Evolutionary conservation across 352 stramenopile genomes (phyloP).

Genomic region (Globisporangium yorkense): DNA sequence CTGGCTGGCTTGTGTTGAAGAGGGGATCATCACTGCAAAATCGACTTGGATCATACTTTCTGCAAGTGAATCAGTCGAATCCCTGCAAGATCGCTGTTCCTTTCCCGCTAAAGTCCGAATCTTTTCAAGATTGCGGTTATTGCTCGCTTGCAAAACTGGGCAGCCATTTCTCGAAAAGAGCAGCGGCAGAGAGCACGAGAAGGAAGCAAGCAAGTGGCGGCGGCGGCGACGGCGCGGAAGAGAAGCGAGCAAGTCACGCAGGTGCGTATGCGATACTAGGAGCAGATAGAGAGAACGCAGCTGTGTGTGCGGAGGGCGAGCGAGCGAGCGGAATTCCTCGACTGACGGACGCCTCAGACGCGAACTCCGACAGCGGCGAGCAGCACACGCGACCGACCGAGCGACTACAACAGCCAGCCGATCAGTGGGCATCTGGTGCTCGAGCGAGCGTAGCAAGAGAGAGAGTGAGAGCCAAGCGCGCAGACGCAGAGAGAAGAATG

Average conservation of each 20-base stretch:
- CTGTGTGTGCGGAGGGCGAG: not conserved
- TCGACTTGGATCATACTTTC: not conserved
- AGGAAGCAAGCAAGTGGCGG: not conserved
- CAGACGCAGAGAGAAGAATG: slow-evolving; percentile 3
- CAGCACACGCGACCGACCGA: not conserved
- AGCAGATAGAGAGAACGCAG: not conserved
- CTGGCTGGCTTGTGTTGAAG: not conserved
- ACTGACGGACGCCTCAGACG: not conserved
- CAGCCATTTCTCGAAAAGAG: not conserved
- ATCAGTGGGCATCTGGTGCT: not conserved
- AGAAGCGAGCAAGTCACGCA: not conserved
- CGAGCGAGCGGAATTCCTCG: not conserved
- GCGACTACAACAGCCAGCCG: not conserved
- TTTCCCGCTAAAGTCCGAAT: slow-evolving; percentile 9
- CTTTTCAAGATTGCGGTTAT: slow-evolving; percentile 12
- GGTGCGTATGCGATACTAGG: not conserved
- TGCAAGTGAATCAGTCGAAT: not conserved
- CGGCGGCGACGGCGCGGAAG: slow-evolving; percentile 1
- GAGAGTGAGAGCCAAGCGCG: not conserved
- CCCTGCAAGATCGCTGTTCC: not conserved
- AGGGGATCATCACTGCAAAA: not conserved
- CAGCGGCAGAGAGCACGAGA: slow-evolving; percentile 7
- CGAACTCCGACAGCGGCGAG: not conserved
- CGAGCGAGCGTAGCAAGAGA: not conserved
- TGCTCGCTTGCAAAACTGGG: slow-evolving; percentile 1